Conservation (phyloP, 768 basidiomycete species). For the Paxillus rubicundulus region DNA sequence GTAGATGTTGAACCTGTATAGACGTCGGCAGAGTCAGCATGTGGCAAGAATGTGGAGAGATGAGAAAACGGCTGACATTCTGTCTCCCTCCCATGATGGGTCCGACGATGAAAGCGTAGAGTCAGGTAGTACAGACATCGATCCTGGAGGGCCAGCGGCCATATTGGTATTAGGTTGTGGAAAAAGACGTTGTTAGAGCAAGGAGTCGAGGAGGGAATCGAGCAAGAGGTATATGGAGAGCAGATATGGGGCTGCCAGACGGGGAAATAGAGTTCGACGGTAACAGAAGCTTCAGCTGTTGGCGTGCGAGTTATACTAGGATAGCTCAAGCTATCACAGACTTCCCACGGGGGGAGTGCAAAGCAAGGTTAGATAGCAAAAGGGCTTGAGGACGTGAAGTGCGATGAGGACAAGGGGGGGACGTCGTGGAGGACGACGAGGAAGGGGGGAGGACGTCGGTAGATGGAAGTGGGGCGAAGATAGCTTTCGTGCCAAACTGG, state of each 20-base stretch:
- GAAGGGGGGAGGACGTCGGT: slow-evolving; percentile 1
- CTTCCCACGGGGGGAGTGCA: neutral
- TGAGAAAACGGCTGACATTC: slow-evolving; percentile 54
- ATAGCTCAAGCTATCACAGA: neutral
- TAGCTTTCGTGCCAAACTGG: slow-evolving; percentile 26
- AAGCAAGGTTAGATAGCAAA: slow-evolving; percentile 2
- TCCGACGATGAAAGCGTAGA: slow-evolving; percentile 21
- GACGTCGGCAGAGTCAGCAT: slow-evolving; percentile 8
- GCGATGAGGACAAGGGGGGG: neutral
- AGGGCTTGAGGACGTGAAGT: neutral
- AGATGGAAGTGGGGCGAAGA: slow-evolving; percentile 22
- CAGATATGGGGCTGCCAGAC: slow-evolving; percentile 1
- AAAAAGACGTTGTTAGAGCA: neutral
- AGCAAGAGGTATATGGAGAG: neutral
- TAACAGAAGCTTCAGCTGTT: slow-evolving; percentile 11
- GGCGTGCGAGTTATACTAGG: slow-evolving; percentile 14
- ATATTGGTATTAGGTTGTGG: slow-evolving; percentile 10
- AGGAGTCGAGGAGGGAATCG: neutral
- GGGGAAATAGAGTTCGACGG: slow-evolving; percentile 8
- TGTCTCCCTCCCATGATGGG: slow-evolving; percentile 81
- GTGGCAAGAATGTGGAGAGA: slow-evolving; percentile 2
- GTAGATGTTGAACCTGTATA: slow-evolving; percentile 81
- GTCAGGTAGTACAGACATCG: slow-evolving; percentile 22
- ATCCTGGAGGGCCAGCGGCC: slow-evolving; percentile 23
- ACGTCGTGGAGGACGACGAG: neutral